phyloP scores from a whole-genome alignment of 371 early-diverging fungal genomes.

The Actinomortierella wolfii region DNA sequence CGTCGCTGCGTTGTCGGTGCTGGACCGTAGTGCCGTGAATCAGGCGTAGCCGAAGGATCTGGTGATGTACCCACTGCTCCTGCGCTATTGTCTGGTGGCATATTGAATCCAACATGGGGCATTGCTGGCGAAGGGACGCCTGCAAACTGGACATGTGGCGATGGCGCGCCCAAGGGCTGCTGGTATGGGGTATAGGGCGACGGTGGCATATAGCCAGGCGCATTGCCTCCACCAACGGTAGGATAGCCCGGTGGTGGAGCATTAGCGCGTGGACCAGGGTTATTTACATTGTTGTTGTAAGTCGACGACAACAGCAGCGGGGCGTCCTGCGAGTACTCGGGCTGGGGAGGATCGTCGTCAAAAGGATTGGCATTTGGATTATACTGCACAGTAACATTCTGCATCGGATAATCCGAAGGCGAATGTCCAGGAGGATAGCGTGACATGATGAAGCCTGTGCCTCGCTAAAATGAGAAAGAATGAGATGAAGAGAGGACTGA shows the following conservation, averaged over 20 bases:
- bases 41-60: conserved; percentile 23
- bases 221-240: background rate
- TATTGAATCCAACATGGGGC: conserved; percentile 26
- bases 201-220: conserved; percentile 29
- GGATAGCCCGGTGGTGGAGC: background rate
- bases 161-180: conserved; percentile 26
- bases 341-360: conserved; percentile 29
- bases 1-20: conserved; percentile 39
- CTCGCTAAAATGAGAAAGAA: too few species aligned
- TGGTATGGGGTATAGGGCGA: conserved; percentile 45
- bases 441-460: conserved; percentile 26
- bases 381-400: conserved; percentile 39
- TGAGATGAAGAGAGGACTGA: too few species aligned
- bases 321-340: conserved; percentile 30
- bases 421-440: conserved; percentile 32
- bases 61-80: background rate
- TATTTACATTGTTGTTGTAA: conserved; percentile 20
- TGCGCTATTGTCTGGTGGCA: background rate
- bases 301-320: conserved; percentile 39
- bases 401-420: conserved; percentile 43
- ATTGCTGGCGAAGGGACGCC: conserved; percentile 18
- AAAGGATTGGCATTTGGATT: conserved; percentile 46
- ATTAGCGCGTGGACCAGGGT: background rate
- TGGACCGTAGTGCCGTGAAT: conserved; percentile 43
- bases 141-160: conserved; percentile 17